Conservation (phyloP, 495 filamentous ascomycete species). For the Entonaema liquescens region DNA sequence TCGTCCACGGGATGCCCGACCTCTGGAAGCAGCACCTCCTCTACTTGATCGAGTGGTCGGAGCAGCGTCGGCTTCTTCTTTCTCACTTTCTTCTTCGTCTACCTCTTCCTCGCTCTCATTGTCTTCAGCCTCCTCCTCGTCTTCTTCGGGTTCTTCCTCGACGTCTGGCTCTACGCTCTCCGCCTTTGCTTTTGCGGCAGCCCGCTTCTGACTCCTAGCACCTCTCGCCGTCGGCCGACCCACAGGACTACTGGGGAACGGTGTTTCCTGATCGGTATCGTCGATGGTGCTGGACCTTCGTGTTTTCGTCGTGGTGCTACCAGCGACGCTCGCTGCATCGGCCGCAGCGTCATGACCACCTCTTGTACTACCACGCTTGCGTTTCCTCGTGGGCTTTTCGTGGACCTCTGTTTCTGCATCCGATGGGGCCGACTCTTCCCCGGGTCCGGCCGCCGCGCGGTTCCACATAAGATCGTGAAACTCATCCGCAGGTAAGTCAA, state of each 20-base stretch:
- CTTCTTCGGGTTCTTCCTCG: conserved; percentile 44
- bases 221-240: conserved; percentile 49
- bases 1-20: conserved; percentile 37
- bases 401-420: conserved; percentile 55
- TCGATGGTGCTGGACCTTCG: conserved; percentile 62
- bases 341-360: conserved; percentile 29
- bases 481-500: conserved; percentile 78
- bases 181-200: conserved; percentile 49
- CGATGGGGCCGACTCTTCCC: conserved; percentile 62
- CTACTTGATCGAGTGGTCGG: conserved; percentile 36
- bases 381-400: conserved; percentile 60
- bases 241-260: conserved; percentile 48
- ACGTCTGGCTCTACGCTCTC: conserved; percentile 37
- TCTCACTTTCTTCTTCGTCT: conserved; percentile 29
- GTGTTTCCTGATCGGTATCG: conserved; percentile 59
- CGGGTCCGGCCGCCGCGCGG: conserved; percentile 67
- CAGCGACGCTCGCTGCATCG: conserved; percentile 39
- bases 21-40: conserved; percentile 12
- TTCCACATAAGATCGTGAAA: conserved; percentile 80
- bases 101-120: conserved; percentile 31
- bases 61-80: conserved; percentile 28
- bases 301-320: conserved; percentile 48
- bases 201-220: conserved; percentile 51
- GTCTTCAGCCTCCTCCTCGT: conserved; percentile 43
- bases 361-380: conserved; percentile 58